A percentile compares a stretch with the other conserved stretches of the same genome.
Evolutionary conservation across 176 grass and related monocot species (phyloP).

Genomic region (Canna indica): DNA sequence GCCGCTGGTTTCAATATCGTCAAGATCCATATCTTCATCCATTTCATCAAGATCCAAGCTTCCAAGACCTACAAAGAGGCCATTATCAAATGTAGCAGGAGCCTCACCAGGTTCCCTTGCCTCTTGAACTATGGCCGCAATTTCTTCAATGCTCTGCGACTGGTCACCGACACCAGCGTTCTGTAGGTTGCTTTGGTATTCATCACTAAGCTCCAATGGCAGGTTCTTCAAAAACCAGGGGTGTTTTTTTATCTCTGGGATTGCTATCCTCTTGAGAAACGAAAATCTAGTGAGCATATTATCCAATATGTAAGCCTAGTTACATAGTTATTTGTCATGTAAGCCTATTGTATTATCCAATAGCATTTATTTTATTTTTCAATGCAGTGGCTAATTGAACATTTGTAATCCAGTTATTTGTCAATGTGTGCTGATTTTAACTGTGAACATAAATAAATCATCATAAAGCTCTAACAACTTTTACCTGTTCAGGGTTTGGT

Average conservation of each 20-base stretch:
- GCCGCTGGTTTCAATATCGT: conserved; percentile 70
- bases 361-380: too few species aligned
- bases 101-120: conserved; percentile 34
- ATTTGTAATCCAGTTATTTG: background rate
- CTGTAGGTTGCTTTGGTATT: conserved; percentile 46
- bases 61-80: conserved; percentile 37
- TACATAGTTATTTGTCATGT: too few species aligned
- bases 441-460: too few species aligned
- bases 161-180: conserved; percentile 16
- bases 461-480: background rate
- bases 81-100: conserved; percentile 20
- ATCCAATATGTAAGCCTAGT: too few species aligned
- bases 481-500: conserved; percentile 13
- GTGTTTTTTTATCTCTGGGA: conserved; percentile 94
- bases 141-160: conserved; percentile 57
- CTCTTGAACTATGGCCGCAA: conserved; percentile 69
- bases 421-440: background rate
- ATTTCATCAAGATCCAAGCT: conserved; percentile 94
- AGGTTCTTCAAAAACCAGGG: conserved; percentile 97
- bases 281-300: background rate
- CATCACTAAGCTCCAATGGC: conserved; percentile 84
- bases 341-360: too few species aligned
- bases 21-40: conserved; percentile 43
- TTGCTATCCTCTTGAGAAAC: conserved; percentile 63
- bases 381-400: background rate